Base-by-base conservation (phyloP, 306 rosid species). In the Arachis stenosperma region DNA sequence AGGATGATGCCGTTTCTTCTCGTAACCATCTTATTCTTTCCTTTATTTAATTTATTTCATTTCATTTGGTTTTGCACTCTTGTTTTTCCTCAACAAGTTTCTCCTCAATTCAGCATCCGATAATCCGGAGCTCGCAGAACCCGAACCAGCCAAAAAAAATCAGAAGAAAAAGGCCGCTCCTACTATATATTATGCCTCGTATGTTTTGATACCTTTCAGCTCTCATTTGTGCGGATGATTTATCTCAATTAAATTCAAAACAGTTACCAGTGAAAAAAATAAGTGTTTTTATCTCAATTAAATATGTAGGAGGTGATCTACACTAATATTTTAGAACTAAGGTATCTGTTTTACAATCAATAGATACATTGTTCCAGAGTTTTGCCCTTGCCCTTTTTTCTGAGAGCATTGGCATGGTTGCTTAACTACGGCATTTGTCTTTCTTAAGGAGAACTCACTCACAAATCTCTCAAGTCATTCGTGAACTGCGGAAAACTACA, bases 401-500 rank as follows among this genome's bases (percentile, higher is more conserved):
- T 30, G 68, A 51, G 69, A 40, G 62, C 41, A 44, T 30, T 65
- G 9, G 15, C 61, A 56, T 60, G 12, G 7, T 37, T 55, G n/a
- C 48, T 73, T 39, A 77, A 73, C 69, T 71, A 14, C 47, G 10
- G 57, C 43, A 6, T 62, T 46, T 36, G 61, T 44, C 48, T 11
- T 74, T 74, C 53, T 80, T 58, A 75, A 93, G 98, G 97, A 90
- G 98, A 87, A 93, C 98, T 2, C 98, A 93, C 82, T 86, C 98
- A 47, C 98, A 93, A 78, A 88, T 93, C 75, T 81, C 97, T 79
- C 98, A 90, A 83, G 92, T 93, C 61, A 51, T 93, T 58, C 89
- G 92, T 5, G 98, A 93, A 83, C 79, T 89, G 76, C 81, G 86
- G 61, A 93, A 93, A 82, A 93, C 97, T 22, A 14, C 89, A 73